Evolutionary conservation across 164 flowering plant genomes (phyloP), one percentile per base, ranked within the genome.

Genomic region (Sextonia rubra): DNA sequence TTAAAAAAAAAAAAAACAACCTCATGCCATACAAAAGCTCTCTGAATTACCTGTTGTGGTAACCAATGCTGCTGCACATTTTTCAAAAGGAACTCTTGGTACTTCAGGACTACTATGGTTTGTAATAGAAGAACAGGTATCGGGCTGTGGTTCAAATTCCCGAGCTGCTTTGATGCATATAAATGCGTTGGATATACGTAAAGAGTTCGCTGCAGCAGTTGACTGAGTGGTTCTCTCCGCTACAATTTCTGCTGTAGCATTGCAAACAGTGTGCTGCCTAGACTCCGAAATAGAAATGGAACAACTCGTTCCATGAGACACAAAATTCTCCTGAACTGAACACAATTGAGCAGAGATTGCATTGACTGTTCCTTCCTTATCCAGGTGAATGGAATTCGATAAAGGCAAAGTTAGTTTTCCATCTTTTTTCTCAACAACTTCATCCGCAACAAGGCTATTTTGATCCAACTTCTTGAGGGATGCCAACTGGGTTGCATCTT

Each of bases 31-130:
- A 24, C 3, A 14, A 14, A 14, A 20, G 22, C 22, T 67, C 58
- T 23, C 9, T 26, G 3, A 68, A 47, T 61, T 68, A 77, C 80
- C 78, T 71, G 60, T 24, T 55, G 44, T 61, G 20, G 29, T 17
- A 27, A 60, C 2, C 0, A 78, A 60, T 24, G 68, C 66, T 66
- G 24, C 76, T 72, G 71, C 66, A 65, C 6, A 9, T 25, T 70
- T 77, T 27, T 68, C 79, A 18, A 11, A 63, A 72, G 69, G 20
- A 44, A 29, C 74, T 47, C 49, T 68, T 20, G 69, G 58, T 63
- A 60, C 58, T 73, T 47, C 75, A 66, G 81, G 70, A 55, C 24
- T 71, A 29, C 69, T 73, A 70, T 71, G 74, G 64, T 70, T 64
- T 18, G 15, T 27, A 61, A 56, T 63, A 58, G 76, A 64, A 48